These are phyloP conservation scores for Cladochytrium replicatum DNA, from an alignment of 192 early-diverging fungal genomes.

Conservation along the genomic window DNA sequence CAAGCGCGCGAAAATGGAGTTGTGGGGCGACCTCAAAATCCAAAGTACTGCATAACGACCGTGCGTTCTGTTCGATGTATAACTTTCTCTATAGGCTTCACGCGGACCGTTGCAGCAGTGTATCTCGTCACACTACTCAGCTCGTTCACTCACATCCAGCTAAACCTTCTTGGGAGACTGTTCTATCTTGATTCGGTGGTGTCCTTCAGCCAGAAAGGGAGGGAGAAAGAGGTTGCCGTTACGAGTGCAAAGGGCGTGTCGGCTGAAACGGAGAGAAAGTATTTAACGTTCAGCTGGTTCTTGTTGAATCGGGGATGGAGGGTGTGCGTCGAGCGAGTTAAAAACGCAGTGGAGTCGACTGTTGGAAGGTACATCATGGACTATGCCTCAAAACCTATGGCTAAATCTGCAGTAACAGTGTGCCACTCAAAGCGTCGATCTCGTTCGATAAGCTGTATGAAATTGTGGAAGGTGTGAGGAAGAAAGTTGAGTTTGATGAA, in stretches of 20 bases:
- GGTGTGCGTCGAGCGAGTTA: conserved; percentile 53
- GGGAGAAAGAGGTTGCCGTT: conserved; percentile 3
- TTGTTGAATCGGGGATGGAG: conserved; percentile 83
- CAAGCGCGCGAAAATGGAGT: conserved; percentile 32
- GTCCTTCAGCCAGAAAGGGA: conserved; percentile 4
- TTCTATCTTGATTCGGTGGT: conserved; percentile 55
- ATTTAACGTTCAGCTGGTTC: conserved; percentile 86
- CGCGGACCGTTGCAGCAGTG: conserved; percentile 70
- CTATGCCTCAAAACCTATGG: not conserved
- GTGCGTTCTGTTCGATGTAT: not conserved
- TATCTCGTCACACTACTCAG: conserved; percentile 83
- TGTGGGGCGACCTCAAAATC: conserved; percentile 88
- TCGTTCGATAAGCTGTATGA: conserved; percentile 16
- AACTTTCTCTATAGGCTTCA: conserved; percentile 49
- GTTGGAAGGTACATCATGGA: conserved; percentile 36
- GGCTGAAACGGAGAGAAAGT: conserved; percentile 62
- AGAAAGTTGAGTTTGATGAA: conserved; percentile 17
- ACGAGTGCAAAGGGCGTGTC: conserved; percentile 10
- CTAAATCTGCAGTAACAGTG: conserved; percentile 7
- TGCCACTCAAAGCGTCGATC: conserved; percentile 22
- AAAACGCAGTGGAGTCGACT: conserved; percentile 52
- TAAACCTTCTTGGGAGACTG: conserved; percentile 84
- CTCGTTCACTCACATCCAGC: conserved; percentile 72
- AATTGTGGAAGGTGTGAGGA: conserved; percentile 19
- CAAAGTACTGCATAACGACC: conserved; percentile 38